Evolutionary conservation across 805 yeast genomes (phyloP).

Genomic region (Saccharomycopsis capsularis): DNA sequence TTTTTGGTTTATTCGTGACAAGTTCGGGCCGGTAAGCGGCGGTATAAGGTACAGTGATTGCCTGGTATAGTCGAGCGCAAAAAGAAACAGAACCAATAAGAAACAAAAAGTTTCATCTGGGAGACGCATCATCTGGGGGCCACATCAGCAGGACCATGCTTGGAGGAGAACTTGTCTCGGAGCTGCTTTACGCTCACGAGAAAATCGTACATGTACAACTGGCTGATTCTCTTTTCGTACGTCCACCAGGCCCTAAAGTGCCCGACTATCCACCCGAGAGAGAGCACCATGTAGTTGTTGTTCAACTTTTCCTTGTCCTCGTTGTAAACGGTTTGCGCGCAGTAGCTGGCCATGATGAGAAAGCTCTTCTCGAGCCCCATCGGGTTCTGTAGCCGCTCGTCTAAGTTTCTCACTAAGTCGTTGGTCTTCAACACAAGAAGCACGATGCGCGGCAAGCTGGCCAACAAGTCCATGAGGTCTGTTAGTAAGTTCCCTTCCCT

Average conservation of each 20-base stretch:
- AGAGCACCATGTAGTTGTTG: conserved; percentile 14
- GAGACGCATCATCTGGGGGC: too few relatives aligned
- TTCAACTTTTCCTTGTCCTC: conserved; percentile 45
- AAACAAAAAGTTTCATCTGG: too few relatives aligned
- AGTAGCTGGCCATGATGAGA: conserved; percentile 81
- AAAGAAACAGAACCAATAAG: too few relatives aligned
- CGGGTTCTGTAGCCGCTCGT: conserved; percentile 75
- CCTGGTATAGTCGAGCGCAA: too few relatives aligned
- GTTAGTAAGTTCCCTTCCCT: conserved; percentile 57
- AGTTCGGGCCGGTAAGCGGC: too few relatives aligned
- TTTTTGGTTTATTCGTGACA: too few relatives aligned
- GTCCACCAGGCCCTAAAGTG: conserved; percentile 28
- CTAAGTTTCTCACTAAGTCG: conserved; percentile 84
- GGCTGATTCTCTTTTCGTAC: conserved; percentile 29
- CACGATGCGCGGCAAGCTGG: conserved; percentile 79
- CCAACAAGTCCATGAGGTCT: conserved; percentile 71
- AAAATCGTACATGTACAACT: conserved; percentile 31
- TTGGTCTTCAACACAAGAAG: conserved; percentile 85
- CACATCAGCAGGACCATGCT: too few relatives aligned
- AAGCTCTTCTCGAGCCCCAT: conserved; percentile 85
- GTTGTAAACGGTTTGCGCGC: conserved; percentile 72
- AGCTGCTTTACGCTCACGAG: conserved; percentile 4
- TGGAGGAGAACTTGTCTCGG: background rate
- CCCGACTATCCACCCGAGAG: conserved; percentile 21
- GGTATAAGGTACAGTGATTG: too few relatives aligned